A percentile compares a stretch with the other conserved stretches of the same genome.
Conservation (phyloP, 169 alveolate genomes). For the Cyclospora cayetanensis region DNA sequence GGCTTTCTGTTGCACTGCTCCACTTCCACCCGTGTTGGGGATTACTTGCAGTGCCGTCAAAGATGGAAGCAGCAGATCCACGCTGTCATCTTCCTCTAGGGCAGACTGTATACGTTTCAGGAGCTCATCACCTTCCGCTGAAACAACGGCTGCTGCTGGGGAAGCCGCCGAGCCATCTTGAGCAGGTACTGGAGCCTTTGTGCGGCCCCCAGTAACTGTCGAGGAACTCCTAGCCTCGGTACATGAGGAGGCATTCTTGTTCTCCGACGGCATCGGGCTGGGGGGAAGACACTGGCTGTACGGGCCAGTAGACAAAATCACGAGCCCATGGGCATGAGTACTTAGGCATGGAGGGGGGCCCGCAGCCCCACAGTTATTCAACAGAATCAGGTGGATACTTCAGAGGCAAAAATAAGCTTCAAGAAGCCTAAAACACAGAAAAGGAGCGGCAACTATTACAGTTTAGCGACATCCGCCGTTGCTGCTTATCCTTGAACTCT, state of each 20-base stretch:
- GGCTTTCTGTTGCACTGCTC: not conserved
- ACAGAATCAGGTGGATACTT: too few relatives aligned
- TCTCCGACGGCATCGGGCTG: conserved; percentile 46
- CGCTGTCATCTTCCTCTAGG: conserved; percentile 48
- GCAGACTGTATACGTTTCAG: conserved; percentile 50
- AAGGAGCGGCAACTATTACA: too few relatives aligned
- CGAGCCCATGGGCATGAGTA: too few relatives aligned
- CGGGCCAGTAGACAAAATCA: too few relatives aligned
- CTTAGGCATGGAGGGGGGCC: too few relatives aligned
- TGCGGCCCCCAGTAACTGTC: conserved; percentile 19
- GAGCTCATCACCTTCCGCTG: conserved; percentile 53
- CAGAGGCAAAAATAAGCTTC: too few relatives aligned
- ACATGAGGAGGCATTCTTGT: not conserved
- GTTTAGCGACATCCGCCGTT: too few relatives aligned
- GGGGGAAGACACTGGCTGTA: not conserved
- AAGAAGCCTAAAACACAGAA: too few relatives aligned
- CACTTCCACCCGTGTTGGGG: not conserved
- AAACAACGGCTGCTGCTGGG: conserved; percentile 27
- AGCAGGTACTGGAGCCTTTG: not conserved
- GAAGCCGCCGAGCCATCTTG: conserved; percentile 19
- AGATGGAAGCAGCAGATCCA: conserved; percentile 36
- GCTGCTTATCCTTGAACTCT: too few relatives aligned
- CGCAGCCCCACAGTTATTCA: too few relatives aligned
- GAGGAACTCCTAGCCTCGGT: conserved; percentile 10
- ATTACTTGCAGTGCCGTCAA: not conserved